Conservation (phyloP, 345 rosid species). For the Lepidium sativum region DNA sequence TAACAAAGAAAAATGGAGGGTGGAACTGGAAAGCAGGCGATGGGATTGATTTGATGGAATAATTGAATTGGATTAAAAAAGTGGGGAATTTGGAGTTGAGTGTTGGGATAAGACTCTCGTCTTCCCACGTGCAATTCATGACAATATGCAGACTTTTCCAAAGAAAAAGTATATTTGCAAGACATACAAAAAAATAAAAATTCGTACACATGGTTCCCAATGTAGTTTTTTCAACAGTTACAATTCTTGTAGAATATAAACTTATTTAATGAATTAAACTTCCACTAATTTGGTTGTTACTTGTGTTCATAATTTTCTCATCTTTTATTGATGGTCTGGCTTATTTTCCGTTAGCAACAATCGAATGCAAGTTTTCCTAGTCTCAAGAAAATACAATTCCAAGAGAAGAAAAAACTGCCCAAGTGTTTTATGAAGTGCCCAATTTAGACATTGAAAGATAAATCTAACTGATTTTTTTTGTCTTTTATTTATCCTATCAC, state of each 20-base stretch:
- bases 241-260: neutral
- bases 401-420: neutral
- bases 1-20: neutral
- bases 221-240: neutral
- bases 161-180: neutral
- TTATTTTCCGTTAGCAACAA: neutral
- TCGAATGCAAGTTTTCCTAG: neutral
- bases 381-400: neutral
- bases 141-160: neutral
- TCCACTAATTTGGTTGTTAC: neutral
- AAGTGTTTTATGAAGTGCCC: neutral
- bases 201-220: neutral
- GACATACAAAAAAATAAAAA: neutral
- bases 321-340: neutral
- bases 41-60: slow-evolving; percentile 6
- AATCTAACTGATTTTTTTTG: neutral
- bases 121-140: slow-evolving; percentile 16
- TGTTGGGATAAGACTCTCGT: slow-evolving; percentile 10
- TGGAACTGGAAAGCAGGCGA: slow-evolving; percentile 2
- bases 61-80: neutral
- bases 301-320: neutral
- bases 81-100: slow-evolving; percentile 8
- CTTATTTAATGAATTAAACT: neutral
- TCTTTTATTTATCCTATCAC: neutral
- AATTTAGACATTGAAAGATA: neutral